Evolutionary conservation across 441 rosid genomes (phyloP).

Genomic region (Pelargonium hybrid): DNA sequence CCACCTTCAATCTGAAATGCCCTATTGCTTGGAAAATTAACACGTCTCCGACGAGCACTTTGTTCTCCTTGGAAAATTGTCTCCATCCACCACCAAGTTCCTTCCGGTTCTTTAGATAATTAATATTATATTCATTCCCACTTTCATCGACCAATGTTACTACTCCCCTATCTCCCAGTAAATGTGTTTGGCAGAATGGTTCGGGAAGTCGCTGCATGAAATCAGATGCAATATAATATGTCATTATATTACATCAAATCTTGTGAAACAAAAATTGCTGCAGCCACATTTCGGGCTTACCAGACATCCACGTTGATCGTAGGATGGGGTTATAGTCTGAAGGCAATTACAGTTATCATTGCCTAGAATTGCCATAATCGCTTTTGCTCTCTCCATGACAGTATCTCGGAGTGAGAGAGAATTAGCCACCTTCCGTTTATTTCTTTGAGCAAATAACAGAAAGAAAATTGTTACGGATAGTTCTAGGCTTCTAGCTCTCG

Average conservation of each 20-base stretch:
- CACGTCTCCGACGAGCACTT: not conserved
- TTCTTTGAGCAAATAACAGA: not conserved
- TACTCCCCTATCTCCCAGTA: not conserved
- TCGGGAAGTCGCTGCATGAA: not conserved
- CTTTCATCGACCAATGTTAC: not conserved
- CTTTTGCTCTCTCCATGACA: not conserved
- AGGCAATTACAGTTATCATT: not conserved
- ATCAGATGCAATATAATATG: not conserved
- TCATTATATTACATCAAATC: not conserved
- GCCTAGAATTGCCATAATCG: not conserved
- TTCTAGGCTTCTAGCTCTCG: not conserved
- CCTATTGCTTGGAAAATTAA: constrained; percentile 1
- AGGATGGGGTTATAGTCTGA: not conserved
- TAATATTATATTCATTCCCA: not conserved
- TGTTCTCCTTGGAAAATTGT: not conserved
- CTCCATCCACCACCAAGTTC: constrained; percentile 3
- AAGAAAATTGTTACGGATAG: not conserved
- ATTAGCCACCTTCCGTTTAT: not conserved
- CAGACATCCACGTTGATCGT: not conserved
- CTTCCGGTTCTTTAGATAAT: not conserved
- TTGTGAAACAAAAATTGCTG: not conserved
- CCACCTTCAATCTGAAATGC: not conserved
- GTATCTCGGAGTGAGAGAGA: not conserved
- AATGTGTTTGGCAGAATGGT: not conserved
- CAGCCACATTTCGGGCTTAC: not conserved